Evolutionary conservation across 805 yeast species (phyloP), one percentile per base, ranked within the genome.

Genomic region (Blastobotrys mokoenaii): DNA sequence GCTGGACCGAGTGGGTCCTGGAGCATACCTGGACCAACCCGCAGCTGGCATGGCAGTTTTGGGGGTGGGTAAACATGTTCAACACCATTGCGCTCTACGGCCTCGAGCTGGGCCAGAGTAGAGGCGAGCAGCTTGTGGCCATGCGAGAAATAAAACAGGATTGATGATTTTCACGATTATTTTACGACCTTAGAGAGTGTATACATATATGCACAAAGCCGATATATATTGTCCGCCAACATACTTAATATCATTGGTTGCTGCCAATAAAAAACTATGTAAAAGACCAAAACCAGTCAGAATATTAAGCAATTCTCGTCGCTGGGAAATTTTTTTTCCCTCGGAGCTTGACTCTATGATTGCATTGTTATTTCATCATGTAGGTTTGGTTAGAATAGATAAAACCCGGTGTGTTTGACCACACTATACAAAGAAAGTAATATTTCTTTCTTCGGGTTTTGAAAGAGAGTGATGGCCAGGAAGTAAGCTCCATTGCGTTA

Each of bases 51-150:
- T 84, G 95, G 86, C 88, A 87, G 57, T 84, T 93, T 61, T 90
- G 98, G 97, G 86, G 89, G 57, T 90, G 97, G 97, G 76, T 85
- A 47, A 90, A 90, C 61, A 84, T 90, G 70, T 79, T 82, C 53
- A 74, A 82, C 44, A 84, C 95, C 9, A 67, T 93, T 46, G 68
- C 79, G n/a, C 69, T 93, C 22, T 90, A 90, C 63, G 80, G 82
- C 27, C 70, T 84, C 40, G 98, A 90, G 65, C 69, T 90, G 11
- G 29, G 15, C 11, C 22, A 38, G 16, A 30, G 41, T 30, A 35
- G 20, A 17, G 18, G 53, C 27, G 27, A 22, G 27, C 27, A 22
- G 27, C 27, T 22, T 8, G 27, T 22, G 27, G 27, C 27, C 7
- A 22, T 22, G 27, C 4, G 27, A 22, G 27, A 22, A 22, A 22